Evolutionary conservation across 768 basidiomycete species (phyloP).

Genomic region (Leccinum incarnatum): DNA sequence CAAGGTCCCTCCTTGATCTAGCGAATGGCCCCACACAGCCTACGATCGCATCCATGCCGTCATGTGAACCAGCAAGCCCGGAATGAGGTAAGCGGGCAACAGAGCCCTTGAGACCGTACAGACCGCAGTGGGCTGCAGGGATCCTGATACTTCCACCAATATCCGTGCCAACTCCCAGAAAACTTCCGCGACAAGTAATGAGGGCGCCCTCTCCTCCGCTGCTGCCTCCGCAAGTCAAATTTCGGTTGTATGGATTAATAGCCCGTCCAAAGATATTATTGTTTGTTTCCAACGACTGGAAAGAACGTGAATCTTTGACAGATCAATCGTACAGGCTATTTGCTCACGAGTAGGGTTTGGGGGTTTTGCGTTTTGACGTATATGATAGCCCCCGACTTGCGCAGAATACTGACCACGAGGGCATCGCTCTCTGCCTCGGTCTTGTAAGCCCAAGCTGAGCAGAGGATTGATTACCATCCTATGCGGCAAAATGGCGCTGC

Average conservation of each 20-base stretch:
- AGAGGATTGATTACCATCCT: slow-evolving; percentile 15
- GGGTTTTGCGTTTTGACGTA: slow-evolving; percentile 49
- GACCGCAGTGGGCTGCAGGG: slow-evolving; percentile 39
- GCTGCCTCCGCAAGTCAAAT: slow-evolving; percentile 43
- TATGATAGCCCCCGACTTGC: slow-evolving; percentile 44
- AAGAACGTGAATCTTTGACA: slow-evolving; percentile 10
- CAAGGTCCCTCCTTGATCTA: slow-evolving; percentile 47
- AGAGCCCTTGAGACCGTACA: slow-evolving; percentile 47
- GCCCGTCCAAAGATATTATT: slow-evolving; percentile 58
- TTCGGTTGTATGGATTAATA: slow-evolving; percentile 61
- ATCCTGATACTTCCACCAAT: slow-evolving; percentile 48
- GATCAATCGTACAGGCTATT: neutral
- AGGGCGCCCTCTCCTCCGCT: slow-evolving; percentile 49
- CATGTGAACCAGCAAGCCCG: slow-evolving; percentile 46
- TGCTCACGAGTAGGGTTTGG: slow-evolving; percentile 46
- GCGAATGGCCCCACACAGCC: slow-evolving; percentile 50
- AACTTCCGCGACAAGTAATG: slow-evolving; percentile 41
- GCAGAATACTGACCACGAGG: slow-evolving; percentile 43
- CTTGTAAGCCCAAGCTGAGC: slow-evolving; percentile 38
- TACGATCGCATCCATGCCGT: slow-evolving; percentile 52
- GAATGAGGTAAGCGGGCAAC: slow-evolving; percentile 52
- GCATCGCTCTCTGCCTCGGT: slow-evolving; percentile 40
- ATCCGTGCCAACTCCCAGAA: slow-evolving; percentile 44
- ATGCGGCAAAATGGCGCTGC: neutral
- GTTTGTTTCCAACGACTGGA: slow-evolving; percentile 50